phyloP scores from a whole-genome alignment of 306 rosid species.

The Quercus robur region DNA sequence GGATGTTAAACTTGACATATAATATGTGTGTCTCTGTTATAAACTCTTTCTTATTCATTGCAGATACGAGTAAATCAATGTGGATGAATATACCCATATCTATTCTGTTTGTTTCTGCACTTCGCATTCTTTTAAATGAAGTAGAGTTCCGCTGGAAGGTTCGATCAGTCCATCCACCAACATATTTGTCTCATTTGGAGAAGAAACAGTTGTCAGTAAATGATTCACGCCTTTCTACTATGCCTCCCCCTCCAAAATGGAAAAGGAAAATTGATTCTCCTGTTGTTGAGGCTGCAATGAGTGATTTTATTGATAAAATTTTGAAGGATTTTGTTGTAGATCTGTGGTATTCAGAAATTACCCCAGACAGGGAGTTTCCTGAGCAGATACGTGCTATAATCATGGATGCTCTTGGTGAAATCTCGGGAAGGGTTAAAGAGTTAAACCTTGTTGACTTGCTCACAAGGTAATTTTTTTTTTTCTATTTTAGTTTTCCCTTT shows the following conservation, averaged over 20 bases:
- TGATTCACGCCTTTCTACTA: conserved; percentile 66
- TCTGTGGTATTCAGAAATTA: conserved; percentile 81
- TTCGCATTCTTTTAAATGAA: conserved; percentile 61
- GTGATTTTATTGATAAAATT: conserved; percentile 66
- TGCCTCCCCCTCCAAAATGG: conserved; percentile 58
- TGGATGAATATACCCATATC: conserved; percentile 92
- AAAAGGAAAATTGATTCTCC: conserved; percentile 84
- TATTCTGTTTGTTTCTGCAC: conserved; percentile 60
- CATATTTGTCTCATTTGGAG: conserved; percentile 82
- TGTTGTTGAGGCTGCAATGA: conserved; percentile 70
- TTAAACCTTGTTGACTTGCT: conserved; percentile 90
- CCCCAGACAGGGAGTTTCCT: conserved; percentile 88
- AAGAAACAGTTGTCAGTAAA: conserved; percentile 74
- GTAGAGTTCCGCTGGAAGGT: conserved; percentile 82
- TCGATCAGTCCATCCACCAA: conserved; percentile 38
- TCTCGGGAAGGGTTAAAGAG: conserved; percentile 69
- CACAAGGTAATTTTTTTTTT: conserved; percentile 56
- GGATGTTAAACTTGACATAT: not conserved
- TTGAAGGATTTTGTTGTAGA: conserved; percentile 88
- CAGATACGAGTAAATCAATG: conserved; percentile 96
- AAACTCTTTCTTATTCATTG: not conserved
- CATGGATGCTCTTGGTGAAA: conserved; percentile 91
- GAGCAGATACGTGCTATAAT: conserved; percentile 64
- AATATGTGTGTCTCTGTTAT: not conserved
- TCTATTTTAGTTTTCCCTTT: conserved; percentile 1